phyloP scores from a whole-genome alignment of 352 stramenopile genomes.

The Pythium aristosporum region DNA sequence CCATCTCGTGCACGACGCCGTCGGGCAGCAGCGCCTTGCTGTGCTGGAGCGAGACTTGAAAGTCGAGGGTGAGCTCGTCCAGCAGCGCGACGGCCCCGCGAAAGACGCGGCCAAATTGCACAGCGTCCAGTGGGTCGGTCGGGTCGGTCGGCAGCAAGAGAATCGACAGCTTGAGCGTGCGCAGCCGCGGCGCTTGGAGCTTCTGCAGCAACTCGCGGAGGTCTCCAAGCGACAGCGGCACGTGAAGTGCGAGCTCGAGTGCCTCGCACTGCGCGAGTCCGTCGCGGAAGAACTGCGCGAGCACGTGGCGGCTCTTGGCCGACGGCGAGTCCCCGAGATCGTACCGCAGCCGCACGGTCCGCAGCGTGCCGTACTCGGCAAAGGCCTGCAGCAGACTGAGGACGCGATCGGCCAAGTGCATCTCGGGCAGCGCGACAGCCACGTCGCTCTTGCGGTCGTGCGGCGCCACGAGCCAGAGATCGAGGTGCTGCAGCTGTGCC shows the following conservation, averaged over 20 bases:
- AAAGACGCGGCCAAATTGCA: constrained; percentile 14
- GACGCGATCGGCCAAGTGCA: constrained; percentile 23
- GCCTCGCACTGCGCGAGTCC: constrained; percentile 46
- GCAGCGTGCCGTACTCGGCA: constrained; percentile 28
- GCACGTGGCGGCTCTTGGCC: constrained; percentile 12
- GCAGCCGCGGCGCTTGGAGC: constrained; percentile 22
- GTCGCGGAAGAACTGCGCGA: constrained; percentile 40
- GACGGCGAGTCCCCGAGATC: constrained; percentile 14
- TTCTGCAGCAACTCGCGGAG: constrained; percentile 22
- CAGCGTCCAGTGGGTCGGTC: neutral
- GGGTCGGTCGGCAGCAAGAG: constrained; percentile 2
- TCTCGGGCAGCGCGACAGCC: neutral
- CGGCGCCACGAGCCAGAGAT: constrained; percentile 32
- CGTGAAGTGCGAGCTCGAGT: constrained; percentile 35
- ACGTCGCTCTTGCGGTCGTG: constrained; percentile 10
- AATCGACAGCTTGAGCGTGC: constrained; percentile 30
- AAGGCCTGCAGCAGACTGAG: constrained; percentile 28
- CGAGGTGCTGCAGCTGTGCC: constrained; percentile 51
- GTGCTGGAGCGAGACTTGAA: constrained; percentile 18
- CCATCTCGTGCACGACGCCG: constrained; percentile 21
- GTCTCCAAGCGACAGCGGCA: constrained; percentile 25
- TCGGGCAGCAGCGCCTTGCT: constrained; percentile 26
- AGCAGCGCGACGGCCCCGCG: constrained; percentile 6
- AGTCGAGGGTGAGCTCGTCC: constrained; percentile 20
- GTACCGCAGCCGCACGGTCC: constrained; percentile 26